A percentile compares a stretch with the other conserved stretches of the same genome.
Conservation (phyloP, 2,329 filamentous ascomycete genomes). For the Xylariaceae sp. region DNA sequence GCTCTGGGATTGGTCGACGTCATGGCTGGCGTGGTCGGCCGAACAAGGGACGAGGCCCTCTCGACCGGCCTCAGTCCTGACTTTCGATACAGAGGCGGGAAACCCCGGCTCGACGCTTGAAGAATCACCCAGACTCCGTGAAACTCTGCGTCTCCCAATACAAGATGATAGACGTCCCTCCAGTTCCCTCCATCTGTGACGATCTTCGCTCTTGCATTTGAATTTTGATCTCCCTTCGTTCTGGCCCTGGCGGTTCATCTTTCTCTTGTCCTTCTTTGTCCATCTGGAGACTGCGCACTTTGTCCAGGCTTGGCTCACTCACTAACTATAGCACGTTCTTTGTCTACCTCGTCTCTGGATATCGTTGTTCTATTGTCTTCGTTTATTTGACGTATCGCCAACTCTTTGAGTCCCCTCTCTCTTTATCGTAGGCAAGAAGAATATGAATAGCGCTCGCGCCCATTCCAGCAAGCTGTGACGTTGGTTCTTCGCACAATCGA, state of each 20-base stretch:
- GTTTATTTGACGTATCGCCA: constrained; percentile 9
- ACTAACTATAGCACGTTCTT: constrained; percentile 13
- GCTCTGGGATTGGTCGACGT: neutral
- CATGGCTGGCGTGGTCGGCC: neutral
- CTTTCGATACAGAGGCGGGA: neutral
- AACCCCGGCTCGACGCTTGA: constrained; percentile 8
- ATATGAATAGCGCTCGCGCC: constrained; percentile 25
- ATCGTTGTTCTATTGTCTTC: constrained; percentile 16
- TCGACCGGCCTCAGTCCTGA: neutral
- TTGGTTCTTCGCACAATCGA: constrained; percentile 4
- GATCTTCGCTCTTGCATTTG: constrained; percentile 14
- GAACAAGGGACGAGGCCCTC: neutral
- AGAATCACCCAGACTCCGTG: constrained; percentile 7
- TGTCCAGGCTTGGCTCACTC: constrained; percentile 8
- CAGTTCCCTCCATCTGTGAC: constrained; percentile 15
- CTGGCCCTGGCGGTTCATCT: constrained; percentile 4
- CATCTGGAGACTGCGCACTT: constrained; percentile 8
- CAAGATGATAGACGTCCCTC: constrained; percentile 20
- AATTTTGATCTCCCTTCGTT: constrained; percentile 1
- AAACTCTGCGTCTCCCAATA: constrained; percentile 14
- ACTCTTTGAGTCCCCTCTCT: constrained; percentile 16
- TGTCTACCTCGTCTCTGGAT: constrained; percentile 15
- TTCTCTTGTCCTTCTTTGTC: constrained; percentile 8
- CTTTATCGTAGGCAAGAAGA: constrained; percentile 23
- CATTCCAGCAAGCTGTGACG: constrained; percentile 14